Base-by-base conservation (phyloP, 2,329 filamentous ascomycete genomes). In the Fusarium sp. region DNA sequence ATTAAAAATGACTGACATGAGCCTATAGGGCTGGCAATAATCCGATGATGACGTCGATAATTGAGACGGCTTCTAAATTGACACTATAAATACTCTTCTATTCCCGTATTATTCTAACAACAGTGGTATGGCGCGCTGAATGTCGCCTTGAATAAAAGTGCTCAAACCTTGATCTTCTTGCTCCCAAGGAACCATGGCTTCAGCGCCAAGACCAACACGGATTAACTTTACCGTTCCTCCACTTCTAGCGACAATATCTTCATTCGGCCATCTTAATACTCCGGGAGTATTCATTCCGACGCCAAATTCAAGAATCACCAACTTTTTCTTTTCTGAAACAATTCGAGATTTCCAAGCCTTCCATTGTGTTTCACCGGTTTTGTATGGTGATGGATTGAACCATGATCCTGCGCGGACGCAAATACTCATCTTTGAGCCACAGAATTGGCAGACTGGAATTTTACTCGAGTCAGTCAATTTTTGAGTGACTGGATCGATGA, bases 231-330 rank as follows among this genome's bases (percentile, higher is more conserved):
- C 59, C 12, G 59, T 37, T 2, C 73, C 73, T 2, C 53, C 40
- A 1, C 57, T 54, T 14, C 51, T 40, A 18, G 30, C 57, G 1
- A 69, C 65, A 4, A 75, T n/a, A 49, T 75, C 61, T 23, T 73
- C 73, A 10, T 75, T 72, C 0, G 72, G 73, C 73, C 73, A 75
- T 3, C 73, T 27, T 1, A 73, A 45, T 4, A 74, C 73, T 0
- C 73, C 72, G 0, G 73, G 71, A 0, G 73, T 75, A n/a, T 72
- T 74, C 65, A 70, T 71, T 0, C 73, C 73, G 0, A 73, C 73
- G 0, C 73, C 73, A 0, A 75, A 64, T 2, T 75, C 73, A 5
- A 75, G 2, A 23, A 75, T 59, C 3, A 75, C 71, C 10, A 75
- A 0, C 1, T 51, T 68, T 21, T 72, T 75, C 7, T 55, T 69